phyloP scores from a whole-genome alignment of 2,329 filamentous ascomycete genomes.

The Macroventuria anomochaeta region DNA sequence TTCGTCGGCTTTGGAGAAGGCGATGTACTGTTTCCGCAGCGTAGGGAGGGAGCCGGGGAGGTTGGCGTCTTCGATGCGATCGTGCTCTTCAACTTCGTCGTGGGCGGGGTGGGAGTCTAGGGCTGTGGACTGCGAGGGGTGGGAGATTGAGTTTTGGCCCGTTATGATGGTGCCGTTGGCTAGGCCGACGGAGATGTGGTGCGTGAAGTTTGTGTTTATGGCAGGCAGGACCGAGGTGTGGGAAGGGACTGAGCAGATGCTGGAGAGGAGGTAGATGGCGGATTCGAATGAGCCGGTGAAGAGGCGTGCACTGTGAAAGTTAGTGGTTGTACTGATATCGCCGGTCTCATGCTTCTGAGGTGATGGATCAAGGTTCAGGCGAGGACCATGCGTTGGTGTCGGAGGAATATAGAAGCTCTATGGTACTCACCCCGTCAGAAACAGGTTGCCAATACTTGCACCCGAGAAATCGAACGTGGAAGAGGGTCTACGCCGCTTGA shows the following conservation, averaged over 20 bases:
- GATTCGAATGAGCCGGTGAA: conserved; percentile 94
- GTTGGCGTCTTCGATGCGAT: conserved; percentile 78
- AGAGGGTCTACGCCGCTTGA: conserved; percentile 55
- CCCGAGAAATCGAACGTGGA: conserved; percentile 58
- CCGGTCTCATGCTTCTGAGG: too few relatives aligned
- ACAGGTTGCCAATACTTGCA: conserved; percentile 60
- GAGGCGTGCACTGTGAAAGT: conserved; percentile 70
- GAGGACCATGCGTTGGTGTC: neutral
- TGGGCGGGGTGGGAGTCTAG: conserved; percentile 28
- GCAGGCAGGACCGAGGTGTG: conserved; percentile 82
- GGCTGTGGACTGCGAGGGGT: conserved; percentile 39
- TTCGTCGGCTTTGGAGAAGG: conserved; percentile 76
- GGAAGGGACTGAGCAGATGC: conserved; percentile 82
- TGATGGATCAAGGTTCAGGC: too few relatives aligned
- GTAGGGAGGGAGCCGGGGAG: conserved; percentile 81
- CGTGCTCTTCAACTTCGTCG: conserved; percentile 61
- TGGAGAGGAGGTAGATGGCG: conserved; percentile 86
- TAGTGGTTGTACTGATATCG: conserved; percentile 7
- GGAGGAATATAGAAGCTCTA: neutral
- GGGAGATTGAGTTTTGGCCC: conserved; percentile 74
- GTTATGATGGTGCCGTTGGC: conserved; percentile 78
- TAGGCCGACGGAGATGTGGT: conserved; percentile 88
- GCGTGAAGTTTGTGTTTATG: conserved; percentile 93
- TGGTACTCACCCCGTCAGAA: conserved; percentile 57
- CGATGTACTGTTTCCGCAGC: conserved; percentile 79